Evolutionary conservation across 345 rosid species (phyloP).

Genomic region (Linum lewisii): DNA sequence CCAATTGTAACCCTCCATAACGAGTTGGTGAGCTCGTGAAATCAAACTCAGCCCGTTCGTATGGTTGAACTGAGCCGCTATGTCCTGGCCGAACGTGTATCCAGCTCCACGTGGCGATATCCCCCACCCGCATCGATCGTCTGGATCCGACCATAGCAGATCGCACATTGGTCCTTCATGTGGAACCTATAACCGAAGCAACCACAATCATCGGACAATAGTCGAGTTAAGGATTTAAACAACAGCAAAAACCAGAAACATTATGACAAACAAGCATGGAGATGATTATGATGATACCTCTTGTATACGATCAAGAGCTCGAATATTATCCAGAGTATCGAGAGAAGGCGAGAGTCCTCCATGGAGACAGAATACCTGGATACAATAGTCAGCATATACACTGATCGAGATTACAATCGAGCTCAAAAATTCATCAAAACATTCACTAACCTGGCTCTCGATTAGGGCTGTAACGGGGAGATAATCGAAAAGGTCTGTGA

Average conservation of each 20-base stretch:
- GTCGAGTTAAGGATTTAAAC: too few relatives aligned
- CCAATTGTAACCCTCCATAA: conserved; percentile 96
- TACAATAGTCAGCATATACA: conserved; percentile 7
- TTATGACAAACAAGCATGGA: not conserved
- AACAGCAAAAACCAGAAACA: not conserved
- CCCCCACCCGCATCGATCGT: conserved; percentile 96
- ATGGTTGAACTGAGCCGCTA: conserved; percentile 75
- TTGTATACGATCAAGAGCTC: conserved; percentile 92
- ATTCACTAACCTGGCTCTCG: conserved; percentile 68
- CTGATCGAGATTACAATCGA: conserved; percentile 1
- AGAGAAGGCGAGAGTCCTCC: conserved; percentile 93
- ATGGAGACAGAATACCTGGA: conserved; percentile 82
- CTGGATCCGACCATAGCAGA: conserved; percentile 98
- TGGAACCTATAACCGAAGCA: conserved; percentile 49
- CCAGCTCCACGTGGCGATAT: conserved; percentile 99
- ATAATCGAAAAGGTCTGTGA: conserved; percentile 86
- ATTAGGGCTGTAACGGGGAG: conserved; percentile 89
- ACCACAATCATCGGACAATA: not conserved
- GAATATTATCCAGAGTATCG: conserved; percentile 85
- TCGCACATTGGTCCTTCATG: conserved; percentile 99
- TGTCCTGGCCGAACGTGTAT: conserved; percentile 92
- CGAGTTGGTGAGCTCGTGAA: conserved; percentile 95
- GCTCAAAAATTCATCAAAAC: conserved; percentile 1
- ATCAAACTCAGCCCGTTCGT: conserved; percentile 78
- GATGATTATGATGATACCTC: conserved; percentile 37